phyloP scores from a whole-genome alignment of 192 early-diverging fungal genomes.

The Chytriomyces sp. region DNA sequence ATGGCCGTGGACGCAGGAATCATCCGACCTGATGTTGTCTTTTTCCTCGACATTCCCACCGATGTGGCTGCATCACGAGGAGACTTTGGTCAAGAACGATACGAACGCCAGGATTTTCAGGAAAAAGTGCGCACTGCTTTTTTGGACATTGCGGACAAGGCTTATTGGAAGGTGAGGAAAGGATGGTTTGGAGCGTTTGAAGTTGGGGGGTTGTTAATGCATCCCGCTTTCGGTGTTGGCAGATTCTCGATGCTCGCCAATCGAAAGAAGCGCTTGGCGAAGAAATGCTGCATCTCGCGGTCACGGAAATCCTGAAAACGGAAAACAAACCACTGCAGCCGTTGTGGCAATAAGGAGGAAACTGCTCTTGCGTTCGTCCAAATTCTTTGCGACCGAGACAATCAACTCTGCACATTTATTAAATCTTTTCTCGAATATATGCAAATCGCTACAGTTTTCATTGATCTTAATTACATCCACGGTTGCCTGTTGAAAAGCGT shows the following conservation, averaged over 20 bases:
- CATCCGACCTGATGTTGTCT: conserved; percentile 80
- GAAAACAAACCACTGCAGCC: neutral
- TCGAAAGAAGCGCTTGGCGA: conserved; percentile 5
- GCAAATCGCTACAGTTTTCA: neutral
- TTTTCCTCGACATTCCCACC: conserved; percentile 85
- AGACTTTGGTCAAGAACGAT: conserved; percentile 92
- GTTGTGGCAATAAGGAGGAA: conserved; percentile 1
- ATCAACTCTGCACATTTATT: too few species aligned
- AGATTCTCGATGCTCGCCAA: conserved; percentile 27
- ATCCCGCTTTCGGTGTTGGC: neutral
- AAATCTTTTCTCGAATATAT: neutral
- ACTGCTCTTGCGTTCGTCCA: too few species aligned
- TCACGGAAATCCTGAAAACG: neutral
- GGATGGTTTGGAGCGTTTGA: neutral
- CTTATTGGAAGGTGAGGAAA: conserved; percentile 34
- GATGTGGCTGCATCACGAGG: conserved; percentile 76
- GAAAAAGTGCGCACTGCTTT: conserved; percentile 76
- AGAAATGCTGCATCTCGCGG: neutral
- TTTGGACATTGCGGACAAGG: conserved; percentile 55
- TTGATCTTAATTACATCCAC: conserved; percentile 27
- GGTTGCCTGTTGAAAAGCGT: conserved; percentile 29
- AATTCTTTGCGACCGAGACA: too few species aligned
- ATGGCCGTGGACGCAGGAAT: conserved; percentile 84
- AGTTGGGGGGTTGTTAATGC: neutral
- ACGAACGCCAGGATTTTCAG: conserved; percentile 87